Conservation (phyloP, 2,329 filamentous ascomycete genomes). For the Xylariaceae sp. region DNA sequence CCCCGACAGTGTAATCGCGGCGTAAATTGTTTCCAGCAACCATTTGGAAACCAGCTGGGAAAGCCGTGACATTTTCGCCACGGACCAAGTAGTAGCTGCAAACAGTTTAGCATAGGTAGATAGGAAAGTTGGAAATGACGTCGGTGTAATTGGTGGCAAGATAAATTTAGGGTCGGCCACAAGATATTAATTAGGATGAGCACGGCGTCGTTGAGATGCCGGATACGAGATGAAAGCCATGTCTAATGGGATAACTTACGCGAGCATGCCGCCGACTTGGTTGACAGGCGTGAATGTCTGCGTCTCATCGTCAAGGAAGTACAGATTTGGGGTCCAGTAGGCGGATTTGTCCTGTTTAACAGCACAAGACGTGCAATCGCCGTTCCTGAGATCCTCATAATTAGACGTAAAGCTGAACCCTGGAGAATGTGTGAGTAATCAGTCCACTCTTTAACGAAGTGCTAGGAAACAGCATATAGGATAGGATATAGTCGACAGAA, state of each 20-base stretch:
- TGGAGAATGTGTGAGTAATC: conserved; percentile 33
- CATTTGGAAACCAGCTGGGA: conserved; percentile 77
- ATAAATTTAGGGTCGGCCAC: not conserved
- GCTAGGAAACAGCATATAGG: not conserved
- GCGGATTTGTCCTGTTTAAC: conserved; percentile 80
- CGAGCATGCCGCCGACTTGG: conserved; percentile 78
- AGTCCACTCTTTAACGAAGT: not conserved
- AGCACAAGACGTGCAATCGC: conserved; percentile 74
- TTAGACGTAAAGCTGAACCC: conserved; percentile 60
- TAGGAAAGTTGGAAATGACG: not conserved
- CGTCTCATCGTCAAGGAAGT: conserved; percentile 65
- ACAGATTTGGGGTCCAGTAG: conserved; percentile 79
- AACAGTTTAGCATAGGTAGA: conserved; percentile 3
- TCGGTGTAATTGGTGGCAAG: not conserved
- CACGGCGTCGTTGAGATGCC: not conserved
- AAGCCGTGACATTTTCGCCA: conserved; percentile 61
- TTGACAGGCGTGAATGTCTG: conserved; percentile 64
- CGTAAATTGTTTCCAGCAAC: conserved; percentile 67
- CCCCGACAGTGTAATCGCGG: conserved; percentile 65
- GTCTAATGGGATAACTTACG: conserved; percentile 51
- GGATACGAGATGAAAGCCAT: not conserved
- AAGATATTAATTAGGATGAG: not conserved
- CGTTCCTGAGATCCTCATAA: conserved; percentile 53
- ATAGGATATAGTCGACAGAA: not conserved
- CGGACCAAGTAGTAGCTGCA: conserved; percentile 76